Evolutionary conservation across 768 basidiomycete genomes (phyloP), one percentile per base, ranked within the genome.

Genomic region (Nidularia sp.): DNA sequence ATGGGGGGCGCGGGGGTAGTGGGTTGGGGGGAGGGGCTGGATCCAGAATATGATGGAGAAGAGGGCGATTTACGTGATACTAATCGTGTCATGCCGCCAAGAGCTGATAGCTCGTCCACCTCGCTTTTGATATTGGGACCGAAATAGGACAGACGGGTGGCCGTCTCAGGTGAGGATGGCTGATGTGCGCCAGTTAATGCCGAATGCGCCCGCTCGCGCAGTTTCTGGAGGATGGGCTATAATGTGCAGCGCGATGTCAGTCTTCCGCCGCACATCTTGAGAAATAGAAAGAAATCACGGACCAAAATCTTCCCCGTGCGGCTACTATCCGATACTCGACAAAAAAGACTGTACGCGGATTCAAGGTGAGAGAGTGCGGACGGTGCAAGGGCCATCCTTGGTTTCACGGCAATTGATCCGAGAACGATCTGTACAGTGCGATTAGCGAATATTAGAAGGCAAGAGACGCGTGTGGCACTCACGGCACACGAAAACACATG

Each of bases 401-500:
- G 75, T 55, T 86, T 86, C 31, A 78, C 74, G 1, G 85, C 82
- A 49, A 88, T 86, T 5, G 84, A 81, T 13, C 85, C 85, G 45
- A 88, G 69, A 0, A 87, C 84, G 56, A 88, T 84, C 86, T 88
- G 48, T 22, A 48, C 25, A 15, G 46, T 10, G 25, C 34, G 32
- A 33, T 50, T 34, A 51, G 48, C 15, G 36, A 47, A n/a, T 51
- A 50, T 39, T 25, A 34, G 13, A 25, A 35, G 36, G 12, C 47
- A 39, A 44, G 10, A 53, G 53, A 22, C 44, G 18, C 35, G 12
- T 34, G 45, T 50, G 25, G 9, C 33, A 66, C 80, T 59, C 64
- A 86, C 86, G 34, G 83, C 75, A 60, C 85, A 86, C 4, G 83
- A 87, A 63, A 86, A 87, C 2, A 85, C 84, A 62, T 88, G 85